These are phyloP conservation scores for Tolypocladium guangdongense DNA, from an alignment of 2,329 filamentous ascomycete genomes.

Conservation along the genomic window DNA sequence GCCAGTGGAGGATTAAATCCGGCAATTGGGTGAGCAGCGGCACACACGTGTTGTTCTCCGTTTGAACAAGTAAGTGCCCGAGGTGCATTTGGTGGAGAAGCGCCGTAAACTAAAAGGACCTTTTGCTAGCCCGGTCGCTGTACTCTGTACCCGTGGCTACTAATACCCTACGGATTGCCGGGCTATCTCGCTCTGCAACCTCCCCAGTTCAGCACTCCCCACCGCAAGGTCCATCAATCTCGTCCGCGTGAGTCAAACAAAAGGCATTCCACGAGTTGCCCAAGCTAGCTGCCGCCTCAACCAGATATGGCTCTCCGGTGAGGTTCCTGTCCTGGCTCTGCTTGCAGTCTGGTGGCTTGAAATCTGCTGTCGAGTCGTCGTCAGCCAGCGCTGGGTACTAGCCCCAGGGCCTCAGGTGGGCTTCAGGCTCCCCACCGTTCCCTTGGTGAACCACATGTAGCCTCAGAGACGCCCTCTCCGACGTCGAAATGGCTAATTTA, in stretches of 20 bases:
- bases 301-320: not conserved
- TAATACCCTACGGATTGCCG: too few relatives aligned
- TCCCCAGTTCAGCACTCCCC: too few relatives aligned
- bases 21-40: not conserved
- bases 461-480: not conserved
- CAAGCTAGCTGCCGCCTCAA: not conserved
- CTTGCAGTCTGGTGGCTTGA: not conserved
- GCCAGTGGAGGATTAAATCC: not conserved
- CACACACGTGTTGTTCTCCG: not conserved
- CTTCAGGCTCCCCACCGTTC: not conserved
- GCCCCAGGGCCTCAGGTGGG: not conserved
- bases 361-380: not conserved
- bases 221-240: too few relatives aligned
- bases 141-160: too few relatives aligned
- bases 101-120: too few relatives aligned
- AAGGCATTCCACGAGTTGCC: not conserved
- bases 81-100: not conserved
- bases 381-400: not conserved
- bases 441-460: not conserved
- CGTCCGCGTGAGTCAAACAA: too few relatives aligned
- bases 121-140: too few relatives aligned
- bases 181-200: too few relatives aligned
- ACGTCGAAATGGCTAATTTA: not conserved
- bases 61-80: not conserved
- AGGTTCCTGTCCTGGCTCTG: not conserved